Conservation (phyloP, 352 stramenopile species). For the Phytophthora constricta region DNA sequence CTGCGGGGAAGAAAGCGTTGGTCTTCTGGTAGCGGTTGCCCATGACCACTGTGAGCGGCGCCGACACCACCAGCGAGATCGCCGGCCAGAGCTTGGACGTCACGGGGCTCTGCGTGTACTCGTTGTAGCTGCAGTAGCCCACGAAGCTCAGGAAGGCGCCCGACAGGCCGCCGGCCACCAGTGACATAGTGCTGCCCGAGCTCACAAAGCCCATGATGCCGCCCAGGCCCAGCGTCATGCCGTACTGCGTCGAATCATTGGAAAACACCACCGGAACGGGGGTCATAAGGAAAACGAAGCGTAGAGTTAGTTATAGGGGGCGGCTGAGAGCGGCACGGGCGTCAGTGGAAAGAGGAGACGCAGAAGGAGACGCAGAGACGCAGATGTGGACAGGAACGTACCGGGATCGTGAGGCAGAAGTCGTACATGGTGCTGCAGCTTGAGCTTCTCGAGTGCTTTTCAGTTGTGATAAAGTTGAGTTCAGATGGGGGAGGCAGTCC, state of each 20-base stretch:
- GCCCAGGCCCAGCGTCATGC: slow-evolving; percentile 70
- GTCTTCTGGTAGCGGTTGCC: slow-evolving; percentile 80
- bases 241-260: slow-evolving; percentile 53
- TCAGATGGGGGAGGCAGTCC: background rate
- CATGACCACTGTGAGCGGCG: slow-evolving; percentile 77
- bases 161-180: slow-evolving; percentile 64
- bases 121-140: slow-evolving; percentile 86
- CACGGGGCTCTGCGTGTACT: slow-evolving; percentile 82
- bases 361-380: background rate
- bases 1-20: slow-evolving; percentile 73
- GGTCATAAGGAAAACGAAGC: background rate
- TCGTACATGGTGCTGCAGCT: slow-evolving; percentile 67
- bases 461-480: background rate
- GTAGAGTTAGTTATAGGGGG: slow-evolving; percentile 6
- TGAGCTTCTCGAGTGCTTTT: slow-evolving; percentile 5
- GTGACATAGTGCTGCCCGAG: slow-evolving; percentile 73
- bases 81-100: slow-evolving; percentile 84
- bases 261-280: slow-evolving; percentile 25
- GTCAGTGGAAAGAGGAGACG: slow-evolving; percentile 11
- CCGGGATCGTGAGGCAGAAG: slow-evolving; percentile 88
- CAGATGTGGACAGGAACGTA: slow-evolving; percentile 56
- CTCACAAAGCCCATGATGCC: slow-evolving; percentile 80
- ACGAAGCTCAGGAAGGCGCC: slow-evolving; percentile 81
- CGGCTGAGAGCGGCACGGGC: background rate
- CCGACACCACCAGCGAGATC: slow-evolving; percentile 71